Percentiles rank a stretch among this genome's conserved stretches.
These are phyloP conservation scores for Apiospora phragmitis DNA, from an alignment of 2,329 filamentous ascomycete species.

Conservation along the genomic window DNA sequence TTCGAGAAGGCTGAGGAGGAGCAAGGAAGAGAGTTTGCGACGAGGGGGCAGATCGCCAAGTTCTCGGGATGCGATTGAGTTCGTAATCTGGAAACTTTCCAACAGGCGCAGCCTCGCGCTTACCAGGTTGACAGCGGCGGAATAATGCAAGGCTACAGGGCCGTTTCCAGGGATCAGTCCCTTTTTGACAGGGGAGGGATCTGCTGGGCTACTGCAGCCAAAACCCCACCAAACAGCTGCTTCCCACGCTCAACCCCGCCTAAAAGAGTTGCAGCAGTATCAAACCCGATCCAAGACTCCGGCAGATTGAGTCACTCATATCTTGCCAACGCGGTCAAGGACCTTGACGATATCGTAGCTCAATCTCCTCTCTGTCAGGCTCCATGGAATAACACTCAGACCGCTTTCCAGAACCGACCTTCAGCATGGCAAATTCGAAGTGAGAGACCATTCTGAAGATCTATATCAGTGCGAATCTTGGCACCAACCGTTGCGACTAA, in stretches of 20 bases:
- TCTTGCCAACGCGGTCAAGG: neutral
- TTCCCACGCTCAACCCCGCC: conserved; percentile 9
- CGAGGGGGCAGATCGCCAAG: neutral
- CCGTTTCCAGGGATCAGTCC: conserved; percentile 11
- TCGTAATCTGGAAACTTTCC: conserved; percentile 13
- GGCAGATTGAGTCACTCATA: neutral
- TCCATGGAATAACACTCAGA: neutral
- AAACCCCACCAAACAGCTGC: conserved; percentile 13
- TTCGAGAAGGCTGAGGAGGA: neutral
- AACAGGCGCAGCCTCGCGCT: conserved; percentile 7
- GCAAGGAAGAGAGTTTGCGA: neutral
- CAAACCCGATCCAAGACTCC: neutral
- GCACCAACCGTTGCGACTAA: conserved; percentile 18
- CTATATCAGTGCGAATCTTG: neutral
- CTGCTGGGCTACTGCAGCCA: neutral
- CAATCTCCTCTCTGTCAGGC: neutral
- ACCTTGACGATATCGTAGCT: neutral
- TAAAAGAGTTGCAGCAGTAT: conserved; percentile 2
- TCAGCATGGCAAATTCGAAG: neutral
- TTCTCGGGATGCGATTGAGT: neutral
- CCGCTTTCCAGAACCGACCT: neutral
- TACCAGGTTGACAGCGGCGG: neutral
- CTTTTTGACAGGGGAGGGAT: conserved; percentile 11
- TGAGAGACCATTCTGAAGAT: neutral
- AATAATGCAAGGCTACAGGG: conserved; percentile 17